A percentile compares a stretch with the other conserved stretches of the same genome.
phyloP scores from a whole-genome alignment of 2,329 filamentous ascomycete species.

The Purpureocillium takamizusanense region DNA sequence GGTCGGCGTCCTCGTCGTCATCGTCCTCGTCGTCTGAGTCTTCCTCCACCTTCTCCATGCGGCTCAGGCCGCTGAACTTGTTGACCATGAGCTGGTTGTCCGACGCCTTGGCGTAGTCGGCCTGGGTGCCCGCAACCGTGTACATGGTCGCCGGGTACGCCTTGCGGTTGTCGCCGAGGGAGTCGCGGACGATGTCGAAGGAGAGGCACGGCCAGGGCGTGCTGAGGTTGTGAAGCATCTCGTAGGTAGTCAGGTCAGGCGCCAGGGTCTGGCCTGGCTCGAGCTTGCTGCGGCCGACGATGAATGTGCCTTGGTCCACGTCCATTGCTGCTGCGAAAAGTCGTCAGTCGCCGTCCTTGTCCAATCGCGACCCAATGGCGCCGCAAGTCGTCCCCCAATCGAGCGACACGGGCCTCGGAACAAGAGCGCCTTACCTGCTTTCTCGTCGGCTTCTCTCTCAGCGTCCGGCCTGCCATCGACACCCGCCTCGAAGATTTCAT shows the following conservation, averaged over 20 bases:
- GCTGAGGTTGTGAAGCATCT: slow-evolving; percentile 92
- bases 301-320: slow-evolving; percentile 88
- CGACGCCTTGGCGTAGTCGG: slow-evolving; percentile 61
- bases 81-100: slow-evolving; percentile 95
- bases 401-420: no score
- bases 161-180: slow-evolving; percentile 78
- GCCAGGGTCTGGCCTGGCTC: slow-evolving; percentile 84
- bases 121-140: slow-evolving; percentile 89
- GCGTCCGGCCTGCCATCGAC: slow-evolving; percentile 88
- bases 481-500: slow-evolving; percentile 89
- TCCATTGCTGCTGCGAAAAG: slow-evolving; percentile 78
- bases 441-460: slow-evolving; percentile 85
- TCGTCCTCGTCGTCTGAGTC: slow-evolving; percentile 63
- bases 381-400: no score
- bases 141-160: slow-evolving; percentile 95
- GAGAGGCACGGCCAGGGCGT: slow-evolving; percentile 96
- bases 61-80: slow-evolving; percentile 87
- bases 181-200: slow-evolving; percentile 83
- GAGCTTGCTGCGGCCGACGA: slow-evolving; percentile 86
- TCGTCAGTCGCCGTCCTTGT: no score
- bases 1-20: slow-evolving; percentile 71
- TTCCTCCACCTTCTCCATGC: slow-evolving; percentile 66
- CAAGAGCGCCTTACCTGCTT: slow-evolving; percentile 40
- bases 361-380: no score
- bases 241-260: slow-evolving; percentile 89